These are phyloP conservation scores for Gnomoniopsis smithogilvyi DNA, from an alignment of 2,329 filamentous ascomycete genomes.

Conservation along the genomic window DNA sequence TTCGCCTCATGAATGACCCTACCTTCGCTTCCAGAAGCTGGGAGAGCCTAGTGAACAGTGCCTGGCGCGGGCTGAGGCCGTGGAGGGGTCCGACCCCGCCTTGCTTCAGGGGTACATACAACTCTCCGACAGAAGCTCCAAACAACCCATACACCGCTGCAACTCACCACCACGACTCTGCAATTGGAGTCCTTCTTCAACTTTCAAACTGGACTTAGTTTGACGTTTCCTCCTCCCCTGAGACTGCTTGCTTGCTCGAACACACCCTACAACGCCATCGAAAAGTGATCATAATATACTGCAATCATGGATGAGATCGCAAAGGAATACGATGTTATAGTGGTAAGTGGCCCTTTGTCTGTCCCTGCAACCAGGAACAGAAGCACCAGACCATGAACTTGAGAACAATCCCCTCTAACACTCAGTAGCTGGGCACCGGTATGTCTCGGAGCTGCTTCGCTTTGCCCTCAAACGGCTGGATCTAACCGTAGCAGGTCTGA, in stretches of 20 bases:
- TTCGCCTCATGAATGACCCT: neutral
- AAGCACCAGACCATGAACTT: neutral
- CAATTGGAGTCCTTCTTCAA: neutral
- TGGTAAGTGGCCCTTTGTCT: constrained; percentile 65
- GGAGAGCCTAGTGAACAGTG: neutral
- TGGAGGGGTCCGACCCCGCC: too few relatives aligned
- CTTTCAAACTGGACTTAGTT: neutral
- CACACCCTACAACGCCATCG: constrained; percentile 20
- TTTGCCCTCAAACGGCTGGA: constrained; percentile 21
- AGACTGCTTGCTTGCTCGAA: constrained; percentile 6
- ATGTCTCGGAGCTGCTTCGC: constrained; percentile 34
- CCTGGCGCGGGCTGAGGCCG: neutral
- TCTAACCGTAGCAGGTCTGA: constrained; percentile 66
- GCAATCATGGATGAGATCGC: constrained; percentile 92
- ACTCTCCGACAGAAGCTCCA: too few relatives aligned
- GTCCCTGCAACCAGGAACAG: too few relatives aligned
- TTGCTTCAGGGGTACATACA: too few relatives aligned
- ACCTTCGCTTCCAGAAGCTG: neutral
- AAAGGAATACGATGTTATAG: constrained; percentile 97
- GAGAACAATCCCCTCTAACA: too few relatives aligned
- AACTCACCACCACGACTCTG: constrained; percentile 15
- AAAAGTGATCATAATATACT: constrained; percentile 9
- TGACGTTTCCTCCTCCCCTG: constrained; percentile 8
- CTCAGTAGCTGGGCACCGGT: constrained; percentile 76
- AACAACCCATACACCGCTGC: too few relatives aligned